Base-by-base conservation (phyloP, 352 stramenopile species). In the Thraustochytrium sp. region DNA sequence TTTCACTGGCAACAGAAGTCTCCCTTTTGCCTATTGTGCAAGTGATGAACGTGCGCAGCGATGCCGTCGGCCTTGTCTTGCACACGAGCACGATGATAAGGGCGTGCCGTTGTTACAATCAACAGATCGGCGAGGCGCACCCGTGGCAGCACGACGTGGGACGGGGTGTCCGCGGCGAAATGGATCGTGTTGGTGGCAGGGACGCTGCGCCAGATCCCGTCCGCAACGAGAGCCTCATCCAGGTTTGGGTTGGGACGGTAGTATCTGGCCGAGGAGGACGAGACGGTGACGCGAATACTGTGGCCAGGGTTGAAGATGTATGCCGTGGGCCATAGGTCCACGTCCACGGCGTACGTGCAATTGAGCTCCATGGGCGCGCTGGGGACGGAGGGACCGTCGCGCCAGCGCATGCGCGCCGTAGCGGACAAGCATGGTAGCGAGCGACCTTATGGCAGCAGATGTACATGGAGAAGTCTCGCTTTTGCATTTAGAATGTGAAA, bases 391-490 rank as follows among this genome's bases (percentile, higher is more conserved):
- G 21, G 44, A n/a, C 82, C 74, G 36, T 87, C 65, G 18, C 85
- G 55, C 85, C 85, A 87, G 38, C 85, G 56, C 85, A 87, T 87
- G 37, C 85, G 62, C 65, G 72, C 37, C 34, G 85, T 87, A 9
- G 72, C 84, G 37, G 18, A 87, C 56, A 11, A 44, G 63, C 40
- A 75, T 53, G 38, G 40, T n/a, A n/a, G n/a, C n/a, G n/a, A n/a
- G n/a, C n/a, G n/a, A n/a, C n/a, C n/a, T n/a, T n/a, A n/a, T n/a
- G n/a, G n/a, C n/a, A n/a, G n/a, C n/a, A n/a, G n/a, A n/a, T n/a
- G n/a, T n/a, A n/a, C n/a, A n/a, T n/a, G n/a, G n/a, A n/a, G n/a
- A n/a, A n/a, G n/a, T n/a, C n/a, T n/a, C n/a, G n/a, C n/a, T n/a
- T n/a, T n/a, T n/a, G n/a, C n/a, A n/a, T n/a, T n/a, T n/a, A n/a